Evolutionary conservation across 2,329 filamentous ascomycete genomes (phyloP).

Genomic region (Fonsecaea nubica): DNA sequence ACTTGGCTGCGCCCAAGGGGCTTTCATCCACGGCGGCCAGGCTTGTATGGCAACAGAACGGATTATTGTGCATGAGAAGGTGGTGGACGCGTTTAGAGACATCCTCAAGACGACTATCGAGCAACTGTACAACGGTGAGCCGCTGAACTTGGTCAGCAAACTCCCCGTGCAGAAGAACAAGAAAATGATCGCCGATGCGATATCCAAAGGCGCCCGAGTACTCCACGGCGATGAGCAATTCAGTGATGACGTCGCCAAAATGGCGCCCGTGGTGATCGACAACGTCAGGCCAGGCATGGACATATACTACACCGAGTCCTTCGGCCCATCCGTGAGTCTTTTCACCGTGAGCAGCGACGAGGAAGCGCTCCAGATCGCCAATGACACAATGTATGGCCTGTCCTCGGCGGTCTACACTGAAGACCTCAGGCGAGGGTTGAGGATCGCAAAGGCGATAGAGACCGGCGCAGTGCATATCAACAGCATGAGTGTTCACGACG

Average conservation of each 20-base stretch:
- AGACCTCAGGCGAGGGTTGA: conserved; percentile 65
- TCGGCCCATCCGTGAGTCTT: conserved; percentile 76
- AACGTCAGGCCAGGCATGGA: conserved; percentile 66
- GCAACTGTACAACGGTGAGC: conserved; percentile 16
- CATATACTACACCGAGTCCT: conserved; percentile 75
- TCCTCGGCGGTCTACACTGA: conserved; percentile 73
- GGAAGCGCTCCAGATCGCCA: conserved; percentile 74
- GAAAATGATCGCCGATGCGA: conserved; percentile 60
- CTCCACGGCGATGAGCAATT: conserved; percentile 57
- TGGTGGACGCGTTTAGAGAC: conserved; percentile 58
- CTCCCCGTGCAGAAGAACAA: conserved; percentile 60
- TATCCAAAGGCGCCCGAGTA: conserved; percentile 64
- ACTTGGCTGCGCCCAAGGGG: conserved; percentile 22
- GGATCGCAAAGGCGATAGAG: conserved; percentile 67
- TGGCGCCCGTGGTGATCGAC: conserved; percentile 46
- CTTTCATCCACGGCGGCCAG: conserved; percentile 62
- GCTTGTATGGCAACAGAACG: conserved; percentile 86
- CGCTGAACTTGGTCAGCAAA: conserved; percentile 51
- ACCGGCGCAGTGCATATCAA: conserved; percentile 55
- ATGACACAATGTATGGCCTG: conserved; percentile 81
- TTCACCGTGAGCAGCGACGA: conserved; percentile 63
- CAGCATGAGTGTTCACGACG: conserved; percentile 65
- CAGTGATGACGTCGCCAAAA: conserved; percentile 48
- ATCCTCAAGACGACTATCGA: conserved; percentile 23
- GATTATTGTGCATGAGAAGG: conserved; percentile 67